Base-by-base conservation (phyloP, 2,329 filamentous ascomycete genomes). In the Aspergillus spinulosporus region DNA sequence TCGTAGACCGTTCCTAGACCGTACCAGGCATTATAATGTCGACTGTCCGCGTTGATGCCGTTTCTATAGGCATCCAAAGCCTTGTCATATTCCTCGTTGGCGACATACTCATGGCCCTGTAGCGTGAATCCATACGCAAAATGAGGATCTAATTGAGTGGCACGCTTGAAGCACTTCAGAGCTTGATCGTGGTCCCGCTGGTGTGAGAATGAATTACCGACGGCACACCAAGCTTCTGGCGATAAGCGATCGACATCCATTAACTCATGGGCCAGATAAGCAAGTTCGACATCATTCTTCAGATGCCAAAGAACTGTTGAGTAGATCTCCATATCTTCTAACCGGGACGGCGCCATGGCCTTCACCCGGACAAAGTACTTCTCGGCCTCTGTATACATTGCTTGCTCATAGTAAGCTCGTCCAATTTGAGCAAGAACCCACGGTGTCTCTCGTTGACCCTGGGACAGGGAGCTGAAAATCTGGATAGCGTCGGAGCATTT, bases 21-120 rank as follows among this genome's bases (percentile, higher is more conserved):
- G 71, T 97, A 99, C 84, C 95, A 97, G n/a, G 93, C 94, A 69
- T 97, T 96, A 78, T 97, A 99, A 71, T 97, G 93, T 15, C 93
- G 86, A 54, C 84, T 86, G 68, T 99, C 92, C 0, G 90, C 91
- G 44, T 87, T 84, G 64, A 99, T 89, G 1, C 91, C 92, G 52
- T 88, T 85, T 36, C 95, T 86, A 73, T 97, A 99, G 1, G 91
- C 88, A 39, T 87, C 85, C 44, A 96, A 83, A 0, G 94, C 94
- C 71, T 96, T 96, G 70, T 97, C 93, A 68, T 94, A 97, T 72
- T 99, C 95, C 74, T 99, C 95, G 64, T 97, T 97, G 36, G 90
- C 85, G 45, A 97, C 88, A 70, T 96, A 91, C 70, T 99, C 94
- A 71, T 99, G 94, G 1, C 94, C 94, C 72, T 97, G 93, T 2